These are phyloP conservation scores for Candida sakaeoensis DNA, from an alignment of 805 yeast genomes.

Conservation along the genomic window DNA sequence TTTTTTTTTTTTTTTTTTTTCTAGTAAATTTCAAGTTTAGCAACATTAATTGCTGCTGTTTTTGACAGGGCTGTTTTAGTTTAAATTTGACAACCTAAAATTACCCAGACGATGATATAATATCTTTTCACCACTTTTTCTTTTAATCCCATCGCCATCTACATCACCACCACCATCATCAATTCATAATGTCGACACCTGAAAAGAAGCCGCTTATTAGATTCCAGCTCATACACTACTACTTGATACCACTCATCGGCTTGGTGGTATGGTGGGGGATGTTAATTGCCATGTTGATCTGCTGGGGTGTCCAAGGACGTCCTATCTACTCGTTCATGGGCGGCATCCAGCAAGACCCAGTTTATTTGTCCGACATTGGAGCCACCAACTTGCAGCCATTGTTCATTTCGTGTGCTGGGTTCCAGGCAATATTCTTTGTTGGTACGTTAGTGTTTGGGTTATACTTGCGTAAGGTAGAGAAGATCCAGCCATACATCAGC, in stretches of 20 bases:
- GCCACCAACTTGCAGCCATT: conserved; percentile 84
- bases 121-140: not conserved
- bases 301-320: conserved; percentile 80
- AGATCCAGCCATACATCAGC: conserved; percentile 52
- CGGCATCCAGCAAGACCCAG: conserved; percentile 41
- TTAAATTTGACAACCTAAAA: too few relatives aligned
- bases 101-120: too few relatives aligned
- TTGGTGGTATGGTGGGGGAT: conserved; percentile 84
- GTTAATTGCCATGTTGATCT: conserved; percentile 72
- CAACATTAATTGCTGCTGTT: not conserved
- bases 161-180: not conserved
- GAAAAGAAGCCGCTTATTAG: conserved; percentile 8
- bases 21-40: not conserved
- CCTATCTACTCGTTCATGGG: conserved; percentile 61
- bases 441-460: conserved; percentile 62
- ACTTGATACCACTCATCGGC: conserved; percentile 63
- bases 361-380: conserved; percentile 82
- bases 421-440: conserved; percentile 73
- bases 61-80: too few relatives aligned
- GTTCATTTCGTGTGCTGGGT: conserved; percentile 72
- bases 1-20: not conserved
- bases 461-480: conserved; percentile 52
- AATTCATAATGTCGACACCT: not conserved
- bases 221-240: conserved; percentile 47
- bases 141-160: not conserved